A percentile compares a stretch with the other conserved stretches of the same genome.
phyloP scores from a whole-genome alignment of 495 filamentous ascomycete species.

The Tuber microsphaerosporum region DNA sequence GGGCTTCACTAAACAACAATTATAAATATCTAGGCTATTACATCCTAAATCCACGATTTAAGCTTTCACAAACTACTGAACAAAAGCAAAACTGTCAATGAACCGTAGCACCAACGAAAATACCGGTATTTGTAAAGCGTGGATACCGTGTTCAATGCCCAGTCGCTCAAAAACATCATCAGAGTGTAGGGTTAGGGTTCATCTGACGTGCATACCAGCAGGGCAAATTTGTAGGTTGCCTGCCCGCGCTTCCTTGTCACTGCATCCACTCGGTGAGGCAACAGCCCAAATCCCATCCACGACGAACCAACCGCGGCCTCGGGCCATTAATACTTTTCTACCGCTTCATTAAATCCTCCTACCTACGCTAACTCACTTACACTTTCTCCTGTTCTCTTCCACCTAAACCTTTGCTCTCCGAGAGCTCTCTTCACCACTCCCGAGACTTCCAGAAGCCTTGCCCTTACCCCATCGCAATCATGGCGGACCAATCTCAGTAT shows the following conservation, averaged over 20 bases:
- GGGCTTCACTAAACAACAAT: neutral
- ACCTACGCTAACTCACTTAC: neutral
- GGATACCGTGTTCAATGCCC: neutral
- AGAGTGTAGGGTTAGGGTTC: neutral
- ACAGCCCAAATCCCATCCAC: neutral
- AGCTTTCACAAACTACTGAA: neutral
- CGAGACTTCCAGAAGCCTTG: neutral
- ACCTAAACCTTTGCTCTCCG: neutral
- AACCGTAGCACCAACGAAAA: neutral
- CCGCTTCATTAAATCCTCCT: neutral
- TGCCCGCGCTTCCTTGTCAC: neutral
- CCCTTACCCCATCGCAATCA: conserved; percentile 44
- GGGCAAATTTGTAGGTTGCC: neutral
- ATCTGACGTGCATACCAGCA: neutral
- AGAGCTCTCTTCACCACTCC: neutral
- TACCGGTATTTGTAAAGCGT: neutral
- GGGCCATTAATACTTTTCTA: neutral
- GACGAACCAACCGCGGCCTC: neutral
- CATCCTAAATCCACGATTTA: neutral
- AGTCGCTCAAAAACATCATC: neutral
- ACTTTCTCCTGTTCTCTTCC: neutral
- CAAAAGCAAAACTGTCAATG: neutral
- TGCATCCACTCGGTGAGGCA: neutral
- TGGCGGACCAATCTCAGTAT: conserved; percentile 93
- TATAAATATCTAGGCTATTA: neutral